Evolutionary conservation across 164 flowering plant genomes (phyloP), one percentile per base, ranked within the genome.

Genomic region (Vitis rupestris): DNA sequence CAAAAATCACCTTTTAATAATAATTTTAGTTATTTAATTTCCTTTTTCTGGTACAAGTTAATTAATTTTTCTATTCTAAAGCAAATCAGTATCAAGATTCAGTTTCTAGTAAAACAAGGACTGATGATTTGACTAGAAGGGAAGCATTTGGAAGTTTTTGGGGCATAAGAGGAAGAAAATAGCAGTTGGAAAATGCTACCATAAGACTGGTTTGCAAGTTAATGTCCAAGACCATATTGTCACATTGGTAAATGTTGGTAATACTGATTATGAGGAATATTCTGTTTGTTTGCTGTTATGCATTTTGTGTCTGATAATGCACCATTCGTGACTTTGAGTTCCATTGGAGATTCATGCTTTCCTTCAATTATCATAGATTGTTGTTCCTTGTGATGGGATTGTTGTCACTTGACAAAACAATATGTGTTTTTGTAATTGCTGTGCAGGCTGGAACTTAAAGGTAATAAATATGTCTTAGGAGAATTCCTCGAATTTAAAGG

Each of bases 401-500:
- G 10, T 58, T 59, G 11, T 62, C 52, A 9, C 9, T 51, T 19
- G 65, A 56, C 37, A 17, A 65, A 19, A 23, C 11, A 49, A 15
- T 49, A 23, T 64, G 13, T 52, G 8, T 23, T 69, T 59, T 68
- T 56, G 59, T 10, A 50, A 62, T 56, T 73, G 14, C 29, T 78
- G 31, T 69, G 68, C 85, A 92, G 97, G 82, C 76, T 95, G 90
- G 94, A 91, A 82, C 85, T 91, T n/a, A 87, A 87, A 81, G 83
- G 90, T 52, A 84, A 78, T 69, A 91, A 82, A 78, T 73, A 66
- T 59, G 65, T 91, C 69, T 84, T 92, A 19, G 99, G 99, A 63
- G 96, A 95, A 73, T 95, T 95, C 75, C 52, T 84, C 29, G 96
- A 92, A 67, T 95, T 92, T 69, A 91, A 90, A 78, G 99, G 99